Base-by-base conservation (phyloP, 257 asterid species). In the Nicotiana benthamiana region DNA sequence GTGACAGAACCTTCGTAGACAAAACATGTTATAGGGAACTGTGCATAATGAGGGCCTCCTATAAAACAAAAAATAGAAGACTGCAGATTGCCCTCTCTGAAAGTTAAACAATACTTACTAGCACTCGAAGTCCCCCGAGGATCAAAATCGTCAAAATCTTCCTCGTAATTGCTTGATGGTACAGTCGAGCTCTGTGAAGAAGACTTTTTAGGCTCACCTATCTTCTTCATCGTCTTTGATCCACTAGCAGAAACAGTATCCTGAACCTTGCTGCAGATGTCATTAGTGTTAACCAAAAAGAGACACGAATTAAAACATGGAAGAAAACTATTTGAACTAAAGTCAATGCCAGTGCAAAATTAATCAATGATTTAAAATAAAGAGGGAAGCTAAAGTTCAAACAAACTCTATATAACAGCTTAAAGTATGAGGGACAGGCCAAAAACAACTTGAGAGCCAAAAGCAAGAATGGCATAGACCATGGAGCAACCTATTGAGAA, bases 121-220 rank as follows among this genome's bases (percentile, higher is more conserved):
- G 93, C 85, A 88, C 75, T 87, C 27, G 94, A 89, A 79, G 89
- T 87, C 36, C 97, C 98, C 64, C 99, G 91, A 30, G 99, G 99
- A 89, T 96, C 97, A 87, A 94, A 96, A 89, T 95, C 97, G 83
- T 94, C 97, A 80, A 87, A 89, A 52, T 93, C 97, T 36, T 87
- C 99, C 51, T 89, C 95, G 83, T 90, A 84, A 80, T 87, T 89
- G 85, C 83, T 77, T 56, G 89, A 65, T 6, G 85, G 80, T 62
- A 84, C 83, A 84, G 77, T 87, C 51, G 90, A 86, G 63, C 75
- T 86, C 82, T 89, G 83, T 62, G 93, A 83, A 84, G 89, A 83
- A 85, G 87, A 40, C 66, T 84, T 85, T 46, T 88, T 90, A 54
- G 86, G 75, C 83, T 83, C 84, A 82, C 89, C 85, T 74, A 76